Evolutionary conservation across 2,329 filamentous ascomycete genomes (phyloP), one percentile per base, ranked within the genome.

Genomic region (Aspergillus glaucus): DNA sequence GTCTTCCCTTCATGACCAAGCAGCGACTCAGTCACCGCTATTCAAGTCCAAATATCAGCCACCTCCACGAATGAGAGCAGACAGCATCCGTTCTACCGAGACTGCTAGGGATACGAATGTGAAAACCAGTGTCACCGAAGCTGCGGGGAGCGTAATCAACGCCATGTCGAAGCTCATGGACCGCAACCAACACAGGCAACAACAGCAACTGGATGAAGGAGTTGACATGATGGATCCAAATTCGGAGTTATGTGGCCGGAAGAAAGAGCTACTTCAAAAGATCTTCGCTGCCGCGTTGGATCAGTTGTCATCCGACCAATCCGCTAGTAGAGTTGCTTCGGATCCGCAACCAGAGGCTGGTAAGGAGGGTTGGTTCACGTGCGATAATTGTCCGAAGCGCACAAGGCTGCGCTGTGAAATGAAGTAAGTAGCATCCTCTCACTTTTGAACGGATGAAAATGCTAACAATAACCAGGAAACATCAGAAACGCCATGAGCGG

Each of bases 401-500:
- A 67, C 63, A 6, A 59, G 63, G 7, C 53, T 67, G 6, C 61
- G 55, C 32, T 70, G 63, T 39, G 67, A 70, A 45, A 62, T 72
- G 58, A 71, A 65, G 69, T 71, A 61, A 40, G 58, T 41, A 10
- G 4, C 15, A 17, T 8, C 41, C 14, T 12, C 12, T 43, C 34
- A 17, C 14, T 15, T 43, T 21, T 28, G 26, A 17, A 44, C 9
- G 6, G 15, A 15, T 17, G 24, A 6, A 28, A 9, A 21, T 43
- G 40, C 45, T 44, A 50, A n/a, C 44, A 9, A 3, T 50, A 6
- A 41, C 14, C 37, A 92, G 87, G 55, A 96, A 96, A 66, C 91
- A 95, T 64, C 75, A 81, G 65, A 92, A 89, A 63, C 82, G 90
- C 1, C 91, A 96, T 64, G 77, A 80, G 6, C 84, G 82, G 55